Evolutionary conservation across 495 filamentous ascomycete species (phyloP).

Genomic region (Parachaetomium inaequale): DNA sequence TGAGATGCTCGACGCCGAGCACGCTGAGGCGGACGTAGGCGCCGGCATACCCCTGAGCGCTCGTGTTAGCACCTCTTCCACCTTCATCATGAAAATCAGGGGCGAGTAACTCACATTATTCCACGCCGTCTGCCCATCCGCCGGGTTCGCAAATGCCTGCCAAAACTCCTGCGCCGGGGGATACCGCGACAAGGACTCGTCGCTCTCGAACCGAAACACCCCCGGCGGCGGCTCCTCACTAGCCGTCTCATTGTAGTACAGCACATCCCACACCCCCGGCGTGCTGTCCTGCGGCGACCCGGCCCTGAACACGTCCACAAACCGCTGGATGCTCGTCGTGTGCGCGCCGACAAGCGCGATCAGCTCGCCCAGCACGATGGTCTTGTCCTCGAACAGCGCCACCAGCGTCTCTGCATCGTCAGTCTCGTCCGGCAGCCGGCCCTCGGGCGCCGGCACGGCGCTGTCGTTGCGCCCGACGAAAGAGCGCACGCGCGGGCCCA

Average conservation of each 20-base stretch:
- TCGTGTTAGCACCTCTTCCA: neutral
- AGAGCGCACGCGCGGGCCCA: neutral
- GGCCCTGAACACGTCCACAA: neutral
- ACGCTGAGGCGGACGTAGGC: conserved; percentile 1
- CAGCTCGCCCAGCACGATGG: neutral
- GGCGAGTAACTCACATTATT: neutral
- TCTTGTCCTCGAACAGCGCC: neutral
- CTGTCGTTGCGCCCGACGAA: neutral
- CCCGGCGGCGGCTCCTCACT: neutral
- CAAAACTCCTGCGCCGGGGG: neutral
- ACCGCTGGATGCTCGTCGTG: neutral
- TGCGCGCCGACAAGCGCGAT: neutral
- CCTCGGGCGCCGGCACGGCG: neutral
- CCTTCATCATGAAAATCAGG: neutral
- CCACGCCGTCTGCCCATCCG: neutral
- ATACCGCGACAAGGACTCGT: neutral
- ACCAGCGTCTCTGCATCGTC: neutral
- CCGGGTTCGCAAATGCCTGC: neutral
- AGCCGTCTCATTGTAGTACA: neutral
- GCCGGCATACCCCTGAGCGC: neutral
- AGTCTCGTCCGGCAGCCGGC: neutral
- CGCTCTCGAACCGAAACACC: neutral
- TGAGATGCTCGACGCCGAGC: neutral
- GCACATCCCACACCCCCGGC: neutral
- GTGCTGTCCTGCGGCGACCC: neutral